These are phyloP conservation scores for Shiraia sp. DNA, from an alignment of 2,329 filamentous ascomycete genomes.

Conservation along the genomic window DNA sequence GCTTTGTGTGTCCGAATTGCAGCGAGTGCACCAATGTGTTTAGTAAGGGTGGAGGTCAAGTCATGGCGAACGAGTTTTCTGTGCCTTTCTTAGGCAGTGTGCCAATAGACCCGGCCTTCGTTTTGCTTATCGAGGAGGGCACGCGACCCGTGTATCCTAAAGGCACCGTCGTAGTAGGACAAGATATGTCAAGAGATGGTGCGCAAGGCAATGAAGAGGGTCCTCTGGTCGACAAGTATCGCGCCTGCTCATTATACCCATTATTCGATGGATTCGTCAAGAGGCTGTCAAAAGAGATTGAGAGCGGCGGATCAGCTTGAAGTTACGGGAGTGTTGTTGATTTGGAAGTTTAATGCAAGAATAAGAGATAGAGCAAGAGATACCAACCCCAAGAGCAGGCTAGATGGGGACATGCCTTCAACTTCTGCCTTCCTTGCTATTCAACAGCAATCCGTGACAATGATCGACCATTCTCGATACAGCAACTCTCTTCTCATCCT, in stretches of 20 bases:
- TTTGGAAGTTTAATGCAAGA: no score
- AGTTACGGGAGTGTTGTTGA: background rate
- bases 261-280: slow-evolving; percentile 69
- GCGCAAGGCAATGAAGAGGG: slow-evolving; percentile 35
- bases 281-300: slow-evolving; percentile 50
- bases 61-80: slow-evolving; percentile 84
- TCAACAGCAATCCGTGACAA: no score
- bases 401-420: no score
- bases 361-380: no score
- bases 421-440: no score
- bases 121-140: slow-evolving; percentile 79
- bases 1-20: slow-evolving; percentile 78
- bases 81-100: slow-evolving; percentile 85
- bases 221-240: slow-evolving; percentile 71
- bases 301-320: slow-evolving; percentile 1
- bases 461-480: no score
- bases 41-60: slow-evolving; percentile 82
- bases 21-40: slow-evolving; percentile 92
- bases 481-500: no score
- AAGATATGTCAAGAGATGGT: slow-evolving; percentile 26
- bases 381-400: no score
- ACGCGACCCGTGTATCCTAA: slow-evolving; percentile 68
- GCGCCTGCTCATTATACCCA: slow-evolving; percentile 69
- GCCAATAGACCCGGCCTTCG: slow-evolving; percentile 92
- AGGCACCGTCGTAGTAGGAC: slow-evolving; percentile 58